A percentile compares a stretch with the other conserved stretches of the same genome.
These are phyloP conservation scores for Coemansia sp. DNA, from an alignment of 192 early-diverging fungal species.

Conservation along the genomic window DNA sequence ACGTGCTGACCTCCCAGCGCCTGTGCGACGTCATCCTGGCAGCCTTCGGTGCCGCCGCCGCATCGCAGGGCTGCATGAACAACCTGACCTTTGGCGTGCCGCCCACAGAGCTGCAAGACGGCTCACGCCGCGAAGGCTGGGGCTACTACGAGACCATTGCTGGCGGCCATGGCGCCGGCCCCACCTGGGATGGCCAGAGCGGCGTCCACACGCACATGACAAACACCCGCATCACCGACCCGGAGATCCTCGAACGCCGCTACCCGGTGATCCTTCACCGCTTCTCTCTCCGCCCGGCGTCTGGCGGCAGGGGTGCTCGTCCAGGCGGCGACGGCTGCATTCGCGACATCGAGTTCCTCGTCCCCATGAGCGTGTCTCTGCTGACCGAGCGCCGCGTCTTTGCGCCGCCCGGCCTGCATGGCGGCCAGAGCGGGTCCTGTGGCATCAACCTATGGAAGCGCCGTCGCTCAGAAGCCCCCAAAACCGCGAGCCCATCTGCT, in stretches of 20 bases:
- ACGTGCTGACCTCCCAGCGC: conserved; percentile 92
- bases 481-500: not conserved
- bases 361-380: conserved; percentile 82
- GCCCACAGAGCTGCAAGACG: conserved; percentile 19
- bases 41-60: conserved; percentile 86
- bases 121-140: conserved; percentile 59
- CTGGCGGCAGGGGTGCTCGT: conserved; percentile 76
- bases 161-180: conserved; percentile 83
- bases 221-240: conserved; percentile 96
- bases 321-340: conserved; percentile 87
- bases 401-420: conserved; percentile 79
- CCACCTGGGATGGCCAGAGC: conserved; percentile 82
- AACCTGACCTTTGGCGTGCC: conserved; percentile 91
- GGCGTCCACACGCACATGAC: conserved; percentile 89
- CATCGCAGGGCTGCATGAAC: conserved; percentile 93
- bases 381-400: conserved; percentile 89
- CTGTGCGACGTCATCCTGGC: conserved; percentile 88
- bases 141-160: conserved; percentile 98
- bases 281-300: conserved; percentile 71
- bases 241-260: conserved; percentile 88
- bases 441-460: conserved; percentile 83
- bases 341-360: conserved; percentile 92
- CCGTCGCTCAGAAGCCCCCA: conserved; percentile 8
- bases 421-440: conserved; percentile 66
- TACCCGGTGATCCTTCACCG: conserved; percentile 86